Evolutionary conservation across 140 eudicot species (phyloP), one percentile per base, ranked within the genome.

Genomic region (Oenanthe javanica): DNA sequence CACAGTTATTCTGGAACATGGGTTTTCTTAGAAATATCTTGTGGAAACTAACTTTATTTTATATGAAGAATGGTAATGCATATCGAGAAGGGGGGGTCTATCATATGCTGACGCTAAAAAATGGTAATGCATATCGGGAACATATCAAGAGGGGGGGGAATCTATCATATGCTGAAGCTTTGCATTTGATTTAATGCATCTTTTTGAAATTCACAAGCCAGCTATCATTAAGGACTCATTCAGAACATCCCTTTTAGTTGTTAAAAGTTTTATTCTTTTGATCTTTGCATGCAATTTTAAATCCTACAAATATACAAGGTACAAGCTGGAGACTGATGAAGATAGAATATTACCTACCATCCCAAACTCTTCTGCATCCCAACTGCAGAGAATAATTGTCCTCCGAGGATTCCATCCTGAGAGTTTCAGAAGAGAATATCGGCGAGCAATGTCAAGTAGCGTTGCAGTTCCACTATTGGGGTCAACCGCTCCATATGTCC

Each of bases 281-380:
- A 5, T 46, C 49, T 73, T 12, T 48, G 25, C 40, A 45, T 2
- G 12, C 12, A 46, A 54, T 12, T 47, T 75, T 10, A 45, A 46
- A 46, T 74, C n/a, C 57, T 23, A 75, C 13, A 10, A 25, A n/a
- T 12, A 48, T 5, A 45, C 55, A 42, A 2, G 13, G n/a, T 13
- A 15, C 79, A 75, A 47, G 55, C 63, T 75, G 77, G 76, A 55
- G 63, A 79, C 76, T 27, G 19, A 47, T 77, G 71, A 78, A 84
- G 80, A 79, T 14, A 74, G 84, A 74, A 76, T 42, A 86, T 89
- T 88, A 87, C 96, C 90, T 89, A 94, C 99, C 99, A 95, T 92
- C 86, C 99, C 99, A 92, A 92, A 95, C 84, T 95, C 99, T 86
- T 95, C 99, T 0, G 99, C 99, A 90, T 95, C 99, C 99, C 99